These are phyloP conservation scores for Blastocladiella britannica DNA, from an alignment of 192 early-diverging fungal genomes.

Conservation along the genomic window DNA sequence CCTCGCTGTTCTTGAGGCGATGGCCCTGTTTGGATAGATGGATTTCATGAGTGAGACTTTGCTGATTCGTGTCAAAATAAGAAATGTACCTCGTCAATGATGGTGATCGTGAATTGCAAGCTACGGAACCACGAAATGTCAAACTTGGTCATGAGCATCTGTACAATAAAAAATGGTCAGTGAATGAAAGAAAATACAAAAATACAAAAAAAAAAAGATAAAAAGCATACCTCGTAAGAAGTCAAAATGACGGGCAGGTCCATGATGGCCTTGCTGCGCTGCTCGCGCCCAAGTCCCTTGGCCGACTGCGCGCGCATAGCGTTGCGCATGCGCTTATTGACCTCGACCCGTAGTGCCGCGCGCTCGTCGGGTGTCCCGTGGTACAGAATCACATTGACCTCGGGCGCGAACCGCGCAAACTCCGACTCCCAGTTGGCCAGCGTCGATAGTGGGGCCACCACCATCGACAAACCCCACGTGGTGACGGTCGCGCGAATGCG, in stretches of 20 bases:
- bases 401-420: conserved; percentile 66
- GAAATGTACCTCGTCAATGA: too few species aligned
- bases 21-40: too few species aligned
- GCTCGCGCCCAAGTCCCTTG: too few species aligned
- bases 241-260: background rate
- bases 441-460: conserved; percentile 75
- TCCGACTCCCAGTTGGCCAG: conserved; percentile 85
- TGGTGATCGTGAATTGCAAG: too few species aligned
- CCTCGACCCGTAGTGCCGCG: conserved; percentile 38
- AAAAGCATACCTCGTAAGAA: too few species aligned
- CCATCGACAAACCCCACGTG: conserved; percentile 69
- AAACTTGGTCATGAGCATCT: background rate
- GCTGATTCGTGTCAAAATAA: too few species aligned
- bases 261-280: too few species aligned
- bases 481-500: conserved; percentile 55
- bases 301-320: too few species aligned
- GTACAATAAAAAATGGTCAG: too few species aligned
- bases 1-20: conserved; percentile 88
- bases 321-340: conserved; percentile 13
- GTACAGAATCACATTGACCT: conserved; percentile 58
- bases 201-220: too few species aligned
- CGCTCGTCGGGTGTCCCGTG: conserved; percentile 61
- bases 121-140: conserved; percentile 21
- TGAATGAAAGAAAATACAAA: too few species aligned
- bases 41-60: too few species aligned